Conservation (phyloP, 2,329 filamentous ascomycete genomes). For the Cercospora brassicicola region DNA sequence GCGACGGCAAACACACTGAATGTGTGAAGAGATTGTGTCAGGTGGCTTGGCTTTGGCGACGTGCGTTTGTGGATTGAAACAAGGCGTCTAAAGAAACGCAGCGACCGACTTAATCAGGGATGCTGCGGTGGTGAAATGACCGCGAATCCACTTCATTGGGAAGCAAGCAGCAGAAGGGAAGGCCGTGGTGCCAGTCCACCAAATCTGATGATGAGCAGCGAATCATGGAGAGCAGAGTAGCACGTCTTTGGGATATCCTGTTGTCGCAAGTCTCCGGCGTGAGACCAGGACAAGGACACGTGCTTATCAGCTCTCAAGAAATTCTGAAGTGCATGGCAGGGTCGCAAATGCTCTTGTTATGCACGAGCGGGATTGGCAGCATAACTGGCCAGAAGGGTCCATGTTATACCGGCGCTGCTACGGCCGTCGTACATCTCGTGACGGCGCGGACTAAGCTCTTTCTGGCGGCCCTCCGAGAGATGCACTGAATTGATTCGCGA, state of each 20-base stretch:
- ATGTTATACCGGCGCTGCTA: background rate
- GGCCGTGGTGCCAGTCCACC: background rate
- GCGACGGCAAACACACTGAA: background rate
- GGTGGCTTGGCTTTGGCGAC: background rate
- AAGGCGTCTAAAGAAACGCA: background rate
- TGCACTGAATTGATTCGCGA: background rate
- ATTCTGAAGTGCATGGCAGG: background rate
- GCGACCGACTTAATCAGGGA: background rate
- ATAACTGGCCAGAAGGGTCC: background rate
- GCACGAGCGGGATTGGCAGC: background rate
- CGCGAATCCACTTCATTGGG: background rate
- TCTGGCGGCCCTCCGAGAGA: background rate
- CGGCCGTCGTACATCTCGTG: background rate
- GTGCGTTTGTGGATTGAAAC: background rate
- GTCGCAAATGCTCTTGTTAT: background rate
- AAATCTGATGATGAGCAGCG: background rate
- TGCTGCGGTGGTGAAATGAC: background rate
- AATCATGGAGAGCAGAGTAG: background rate
- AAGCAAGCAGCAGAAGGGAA: background rate
- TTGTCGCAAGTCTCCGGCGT: background rate
- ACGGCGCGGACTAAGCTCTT: background rate
- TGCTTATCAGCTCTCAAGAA: background rate
- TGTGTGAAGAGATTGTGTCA: background rate
- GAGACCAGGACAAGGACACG: background rate
- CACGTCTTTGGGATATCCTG: background rate